Percentiles rank a stretch among this genome's conserved stretches.
phyloP scores from a whole-genome alignment of 192 early-diverging fungal species.

The Chytriomyces sp. region DNA sequence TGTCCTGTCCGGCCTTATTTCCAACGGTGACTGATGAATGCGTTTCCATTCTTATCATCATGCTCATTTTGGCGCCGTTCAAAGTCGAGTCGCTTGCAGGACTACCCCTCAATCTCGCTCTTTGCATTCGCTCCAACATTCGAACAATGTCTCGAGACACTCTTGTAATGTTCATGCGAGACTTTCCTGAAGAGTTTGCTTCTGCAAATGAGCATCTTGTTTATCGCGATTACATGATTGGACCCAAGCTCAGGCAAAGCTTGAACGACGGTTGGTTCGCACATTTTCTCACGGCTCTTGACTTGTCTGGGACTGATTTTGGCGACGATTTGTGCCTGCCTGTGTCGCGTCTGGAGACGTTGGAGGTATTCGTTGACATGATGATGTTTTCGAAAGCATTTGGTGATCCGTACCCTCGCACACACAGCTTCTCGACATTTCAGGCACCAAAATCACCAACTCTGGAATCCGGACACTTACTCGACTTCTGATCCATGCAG shows the following conservation, averaged over 20 bases:
- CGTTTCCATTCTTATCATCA: not conserved
- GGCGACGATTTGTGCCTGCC: conserved; percentile 6
- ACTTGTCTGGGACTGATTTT: conserved; percentile 14
- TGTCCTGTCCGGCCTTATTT: not conserved
- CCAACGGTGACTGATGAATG: not conserved
- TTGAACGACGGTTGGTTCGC: conserved; percentile 15
- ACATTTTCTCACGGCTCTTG: not conserved
- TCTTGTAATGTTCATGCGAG: not conserved
- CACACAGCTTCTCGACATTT: conserved; percentile 14
- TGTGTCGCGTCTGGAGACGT: conserved; percentile 4
- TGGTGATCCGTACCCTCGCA: not conserved
- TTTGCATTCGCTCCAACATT: not conserved
- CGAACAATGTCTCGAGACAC: not conserved
- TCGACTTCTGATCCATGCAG: conserved; percentile 16
- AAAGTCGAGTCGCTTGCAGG: conserved; percentile 17
- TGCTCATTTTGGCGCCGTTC: not conserved
- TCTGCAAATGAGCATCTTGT: conserved; percentile 2
- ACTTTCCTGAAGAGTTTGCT: conserved; percentile 24
- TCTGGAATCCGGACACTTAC: not conserved
- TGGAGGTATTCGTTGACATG: conserved; percentile 6
- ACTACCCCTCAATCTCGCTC: not conserved
- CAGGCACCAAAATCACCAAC: conserved; percentile 6
- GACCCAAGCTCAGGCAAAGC: not conserved
- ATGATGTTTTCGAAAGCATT: not conserved
- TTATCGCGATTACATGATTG: conserved; percentile 2